Conservation (phyloP, 192 early-diverging fungal genomes). For the Mortierella alpina region DNA sequence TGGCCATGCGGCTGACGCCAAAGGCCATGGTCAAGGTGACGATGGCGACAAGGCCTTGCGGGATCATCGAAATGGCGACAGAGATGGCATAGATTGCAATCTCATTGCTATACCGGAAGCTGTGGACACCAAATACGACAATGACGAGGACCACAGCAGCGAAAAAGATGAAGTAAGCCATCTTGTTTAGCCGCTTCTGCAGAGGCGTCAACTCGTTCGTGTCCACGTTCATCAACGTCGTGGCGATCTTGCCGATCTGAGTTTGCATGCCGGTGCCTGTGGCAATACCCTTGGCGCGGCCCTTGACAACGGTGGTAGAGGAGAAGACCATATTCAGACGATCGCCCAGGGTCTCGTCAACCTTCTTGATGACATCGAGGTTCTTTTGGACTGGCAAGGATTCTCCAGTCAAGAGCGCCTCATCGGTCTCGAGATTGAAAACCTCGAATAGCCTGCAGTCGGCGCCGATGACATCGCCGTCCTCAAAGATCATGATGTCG, state of each 20-base stretch:
- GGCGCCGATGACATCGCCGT: conserved; percentile 94
- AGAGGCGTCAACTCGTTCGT: conserved; percentile 69
- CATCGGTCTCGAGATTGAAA: conserved; percentile 92
- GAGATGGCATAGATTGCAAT: conserved; percentile 82
- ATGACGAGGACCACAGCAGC: conserved; percentile 80
- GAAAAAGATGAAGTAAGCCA: conserved; percentile 84
- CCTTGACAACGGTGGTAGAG: conserved; percentile 88
- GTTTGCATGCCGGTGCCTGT: conserved; percentile 85
- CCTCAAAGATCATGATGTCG: conserved; percentile 91
- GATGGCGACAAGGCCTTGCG: conserved; percentile 94
- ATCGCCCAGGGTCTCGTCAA: conserved; percentile 83
- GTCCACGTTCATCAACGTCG: conserved; percentile 74
- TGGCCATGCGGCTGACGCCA: conserved; percentile 88
- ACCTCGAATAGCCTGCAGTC: conserved; percentile 88
- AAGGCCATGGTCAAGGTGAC: conserved; percentile 94
- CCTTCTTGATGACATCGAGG: conserved; percentile 71
- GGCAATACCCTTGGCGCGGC: conserved; percentile 91
- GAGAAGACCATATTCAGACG: conserved; percentile 93
- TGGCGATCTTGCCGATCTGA: conserved; percentile 94
- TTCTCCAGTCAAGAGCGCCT: conserved; percentile 94
- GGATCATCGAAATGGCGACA: conserved; percentile 92
- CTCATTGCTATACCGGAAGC: conserved; percentile 69
- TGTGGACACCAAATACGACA: conserved; percentile 84
- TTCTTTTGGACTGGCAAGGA: conserved; percentile 84
- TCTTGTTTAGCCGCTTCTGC: conserved; percentile 72